Base-by-base conservation (phyloP, 139 green algal species). In the Tetraselmis chui region DNA sequence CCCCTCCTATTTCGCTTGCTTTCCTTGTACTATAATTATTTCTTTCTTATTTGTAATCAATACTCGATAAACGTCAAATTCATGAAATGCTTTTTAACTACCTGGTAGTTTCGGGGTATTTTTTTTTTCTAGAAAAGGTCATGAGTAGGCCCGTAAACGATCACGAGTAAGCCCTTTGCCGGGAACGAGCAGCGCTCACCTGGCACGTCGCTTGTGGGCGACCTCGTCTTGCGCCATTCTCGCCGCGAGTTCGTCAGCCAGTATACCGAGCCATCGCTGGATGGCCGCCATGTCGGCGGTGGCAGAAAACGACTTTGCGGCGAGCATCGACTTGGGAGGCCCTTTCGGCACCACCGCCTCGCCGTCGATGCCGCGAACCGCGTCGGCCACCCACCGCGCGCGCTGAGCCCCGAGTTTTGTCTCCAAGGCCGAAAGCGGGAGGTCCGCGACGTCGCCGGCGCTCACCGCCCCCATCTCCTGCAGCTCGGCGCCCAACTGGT, bases 281-380 rank as follows among this genome's bases (percentile, higher is more conserved):
- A 96, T 32, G 0, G 80, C 82, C 0, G 74, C 76, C 75, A 82
- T 32, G 30, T 93, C 76, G 45, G 31, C 77, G 22, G 91, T 95
- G 31, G 89, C 29, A 18, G 88, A 79, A 80, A 97, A 97, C 23
- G 88, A 92, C 89, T 98, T 98, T 81, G 89, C 89, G 1, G 91
- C 89, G 32, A 94, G 84, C 91, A 95, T 93, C 24, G 77, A 86
- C 82, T 94, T 93, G 31, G 87, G 84, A 31, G 80, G 76, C 77
- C 90, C 83, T 27, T 85, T 85, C 0, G 86, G 83, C 0, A 77
- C 81, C 26, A 89, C 83, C 28, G 81, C 76, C 32, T 85, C 77
- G 76, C 11, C 45, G 45, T 18, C 5, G 45, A 74, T 58, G 26
- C 79, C 79, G 28, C 82, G 79, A 2, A 81, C 82, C n/a, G 84